Evolutionary conservation across 2,329 filamentous ascomycete species (phyloP), one percentile per base, ranked within the genome.

Genomic region (Apiospora marii): DNA sequence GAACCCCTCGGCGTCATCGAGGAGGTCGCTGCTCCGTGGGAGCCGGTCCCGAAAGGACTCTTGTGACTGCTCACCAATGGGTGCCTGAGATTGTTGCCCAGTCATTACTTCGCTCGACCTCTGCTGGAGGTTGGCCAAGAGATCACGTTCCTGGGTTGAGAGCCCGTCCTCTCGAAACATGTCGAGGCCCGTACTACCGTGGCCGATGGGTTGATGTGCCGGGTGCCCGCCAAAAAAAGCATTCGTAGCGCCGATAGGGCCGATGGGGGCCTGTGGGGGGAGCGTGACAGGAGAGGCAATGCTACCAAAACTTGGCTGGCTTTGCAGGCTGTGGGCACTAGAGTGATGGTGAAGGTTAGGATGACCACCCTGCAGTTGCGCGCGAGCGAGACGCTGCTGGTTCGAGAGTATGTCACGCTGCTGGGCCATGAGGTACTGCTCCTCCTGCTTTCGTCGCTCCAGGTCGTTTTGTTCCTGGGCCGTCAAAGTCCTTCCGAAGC

Each of bases 381-480:
- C 92, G 80, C 95, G 92, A 69, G 91, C 87, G 73, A 95, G 91
- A 8, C 90, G 88, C 79, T 97, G 95, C 79, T 97, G 95, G 75
- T 95, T 93, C 75, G 95, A 93, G 71, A 98, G 89, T 77, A 94
- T 94, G 81, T 99, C 96, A 77, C 98, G 94, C 82, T 99, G 96
- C 58, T 96, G 92, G 67, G 97, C 96, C 91, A 98, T 97, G 48
- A 97, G 87, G 81, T 96, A 98, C 81, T 99, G 96, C 80, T 99
- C 97, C 83, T 99, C 96, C 82, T 99, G 96, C 85, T 99, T 99
- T 70, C 96, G 90, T 71, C 96, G 91, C 84, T 99, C 96, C 1
- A 99, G 86, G 51, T 97, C 97, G 83, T 99, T 99, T 81, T 99
- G 96, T 82, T 99, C 96, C 79, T 98, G 96, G 0, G 96, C 96